phyloP scores from a whole-genome alignment of 164 flowering plant species.

The Piper betle region DNA sequence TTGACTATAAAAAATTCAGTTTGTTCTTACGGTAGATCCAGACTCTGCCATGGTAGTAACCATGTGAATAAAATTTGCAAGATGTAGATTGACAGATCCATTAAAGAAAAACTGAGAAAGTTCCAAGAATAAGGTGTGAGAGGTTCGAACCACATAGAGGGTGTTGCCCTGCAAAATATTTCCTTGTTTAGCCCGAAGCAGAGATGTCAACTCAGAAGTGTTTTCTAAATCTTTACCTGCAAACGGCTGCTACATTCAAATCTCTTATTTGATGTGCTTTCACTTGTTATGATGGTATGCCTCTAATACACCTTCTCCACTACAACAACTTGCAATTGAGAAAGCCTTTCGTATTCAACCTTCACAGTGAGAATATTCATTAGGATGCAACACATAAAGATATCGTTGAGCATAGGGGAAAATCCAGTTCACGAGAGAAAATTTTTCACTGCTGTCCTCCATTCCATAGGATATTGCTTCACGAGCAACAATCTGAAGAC shows the following conservation, averaged over 20 bases:
- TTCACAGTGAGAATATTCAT: slow-evolving; percentile 38
- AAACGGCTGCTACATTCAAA: slow-evolving; percentile 56
- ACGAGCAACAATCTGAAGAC: slow-evolving; percentile 60
- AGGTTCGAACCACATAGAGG: slow-evolving; percentile 41
- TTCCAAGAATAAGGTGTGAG: slow-evolving; percentile 73
- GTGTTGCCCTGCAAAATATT: slow-evolving; percentile 40
- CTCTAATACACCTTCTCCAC: slow-evolving; percentile 61
- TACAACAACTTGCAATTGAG: slow-evolving; percentile 34
- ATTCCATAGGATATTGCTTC: slow-evolving; percentile 59
- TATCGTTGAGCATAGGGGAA: slow-evolving; percentile 96
- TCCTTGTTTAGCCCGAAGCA: background rate
- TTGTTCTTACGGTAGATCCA: slow-evolving; percentile 62
- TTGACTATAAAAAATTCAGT: slow-evolving; percentile 56
- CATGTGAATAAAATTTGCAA: slow-evolving; percentile 96
- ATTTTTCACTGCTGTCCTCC: slow-evolving; percentile 29
- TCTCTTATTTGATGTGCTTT: slow-evolving; percentile 36
- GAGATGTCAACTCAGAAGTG: background rate
- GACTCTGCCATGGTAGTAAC: slow-evolving; percentile 78
- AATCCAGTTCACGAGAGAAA: slow-evolving; percentile 60
- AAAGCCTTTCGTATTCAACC: slow-evolving; percentile 28
- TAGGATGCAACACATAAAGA: slow-evolving; percentile 37
- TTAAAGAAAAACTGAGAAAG: slow-evolving; percentile 54
- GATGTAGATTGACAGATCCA: slow-evolving; percentile 48
- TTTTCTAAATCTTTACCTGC: slow-evolving; percentile 34
- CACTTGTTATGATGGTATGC: slow-evolving; percentile 41